Percentiles rank a stretch among this genome's conserved stretches.
Evolutionary conservation across 345 rosid genomes (phyloP).

Genomic region (Citrus sinensis): DVS_A1.0 CM039164.1:24330001-24330500

Average conservation of each 20-base stretch:
- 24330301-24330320: background rate
- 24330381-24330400: constrained; percentile 75
- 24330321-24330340: background rate
- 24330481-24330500: constrained; percentile 9
- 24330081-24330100: background rate
- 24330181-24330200: background rate
- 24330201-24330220: background rate
- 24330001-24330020: background rate
- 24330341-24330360: background rate
- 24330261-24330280: constrained; percentile 19
- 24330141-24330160: constrained; percentile 18
- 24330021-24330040: constrained; percentile 9
- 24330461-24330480: constrained; percentile 32
- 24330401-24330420: constrained; percentile 57
- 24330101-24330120: too few species aligned
- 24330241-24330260: constrained; percentile 15
- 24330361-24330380: constrained; percentile 49
- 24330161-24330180: constrained; percentile 33
- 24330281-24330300: background rate
- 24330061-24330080: background rate
- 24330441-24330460: constrained; percentile 34
- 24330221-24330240: background rate
- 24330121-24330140: background rate
- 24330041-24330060: background rate
- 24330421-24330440: constrained; percentile 73